These are phyloP conservation scores for Pichia sp. DNA, from an alignment of 1,139 yeast genomes.

Conservation along the genomic window DNA sequence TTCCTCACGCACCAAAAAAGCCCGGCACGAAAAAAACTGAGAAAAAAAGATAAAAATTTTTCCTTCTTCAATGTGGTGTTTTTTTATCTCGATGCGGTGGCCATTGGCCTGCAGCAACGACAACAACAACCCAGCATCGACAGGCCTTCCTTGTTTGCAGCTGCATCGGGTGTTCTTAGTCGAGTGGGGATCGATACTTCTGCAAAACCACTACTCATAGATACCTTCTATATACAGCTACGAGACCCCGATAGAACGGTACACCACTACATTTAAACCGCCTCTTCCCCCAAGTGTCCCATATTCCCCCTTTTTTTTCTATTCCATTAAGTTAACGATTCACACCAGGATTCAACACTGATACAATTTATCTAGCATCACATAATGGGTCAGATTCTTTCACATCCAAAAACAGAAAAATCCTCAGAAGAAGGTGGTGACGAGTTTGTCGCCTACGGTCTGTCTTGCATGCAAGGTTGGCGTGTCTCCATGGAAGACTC, in stretches of 20 bases:
- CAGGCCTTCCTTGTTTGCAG: neutral
- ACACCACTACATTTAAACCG: neutral
- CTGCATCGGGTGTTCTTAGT: neutral
- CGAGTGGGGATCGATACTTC: neutral
- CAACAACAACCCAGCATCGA: neutral
- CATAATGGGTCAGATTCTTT: constrained; percentile 69
- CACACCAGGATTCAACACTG: too few species aligned
- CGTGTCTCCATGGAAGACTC: constrained; percentile 97
- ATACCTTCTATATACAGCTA: neutral
- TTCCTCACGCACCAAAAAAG: neutral
- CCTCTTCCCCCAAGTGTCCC: neutral
- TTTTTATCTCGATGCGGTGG: neutral
- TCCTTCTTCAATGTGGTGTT: neutral
- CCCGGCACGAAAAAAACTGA: neutral
- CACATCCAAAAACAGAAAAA: constrained; percentile 68
- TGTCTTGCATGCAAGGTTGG: constrained; percentile 99
- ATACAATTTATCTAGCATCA: neutral
- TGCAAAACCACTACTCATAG: neutral
- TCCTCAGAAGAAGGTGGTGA: constrained; percentile 66
- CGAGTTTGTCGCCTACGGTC: constrained; percentile 66
- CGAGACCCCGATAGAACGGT: neutral
- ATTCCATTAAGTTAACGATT: neutral
- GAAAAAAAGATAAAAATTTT: constrained; percentile 1
- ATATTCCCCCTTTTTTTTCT: neutral
- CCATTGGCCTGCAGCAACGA: neutral